Percentiles rank a stretch among this genome's conserved stretches.
Evolutionary conservation across 2,329 filamentous ascomycete genomes (phyloP).

Genomic region (Phyllosticta citrichinensis): DNA sequence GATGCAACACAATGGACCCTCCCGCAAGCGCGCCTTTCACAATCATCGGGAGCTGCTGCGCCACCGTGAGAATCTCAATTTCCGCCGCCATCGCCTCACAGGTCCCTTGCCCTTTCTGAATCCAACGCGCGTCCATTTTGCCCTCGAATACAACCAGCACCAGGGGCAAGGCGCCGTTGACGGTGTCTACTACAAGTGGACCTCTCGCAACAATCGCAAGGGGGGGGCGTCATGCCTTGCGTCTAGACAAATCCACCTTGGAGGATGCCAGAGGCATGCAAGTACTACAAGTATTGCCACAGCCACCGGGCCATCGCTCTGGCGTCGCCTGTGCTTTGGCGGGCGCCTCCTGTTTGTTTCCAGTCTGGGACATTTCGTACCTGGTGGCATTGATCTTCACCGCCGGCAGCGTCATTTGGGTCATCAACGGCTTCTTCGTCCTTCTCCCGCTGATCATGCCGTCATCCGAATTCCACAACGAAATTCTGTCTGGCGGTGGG

Average conservation of each 20-base stretch:
- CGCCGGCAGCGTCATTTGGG: constrained; percentile 36
- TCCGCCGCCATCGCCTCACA: constrained; percentile 17
- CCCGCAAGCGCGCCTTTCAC: constrained; percentile 21
- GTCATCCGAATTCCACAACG: constrained; percentile 42
- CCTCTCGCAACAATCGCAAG: constrained; percentile 35
- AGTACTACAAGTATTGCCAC: constrained; percentile 17
- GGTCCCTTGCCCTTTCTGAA: constrained; percentile 42
- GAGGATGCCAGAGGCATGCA: not conserved
- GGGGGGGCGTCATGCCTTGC: constrained; percentile 30
- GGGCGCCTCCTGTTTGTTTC: constrained; percentile 42
- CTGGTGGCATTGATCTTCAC: constrained; percentile 46
- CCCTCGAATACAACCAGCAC: constrained; percentile 8
- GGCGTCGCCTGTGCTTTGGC: constrained; percentile 29
- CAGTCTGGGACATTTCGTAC: constrained; percentile 49
- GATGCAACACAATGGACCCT: not conserved
- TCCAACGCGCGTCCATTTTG: constrained; percentile 36
- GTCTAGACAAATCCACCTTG: constrained; percentile 17
- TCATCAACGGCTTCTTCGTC: constrained; percentile 51
- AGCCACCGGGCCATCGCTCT: constrained; percentile 23
- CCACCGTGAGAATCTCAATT: constrained; percentile 14
- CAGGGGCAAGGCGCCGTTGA: not conserved
- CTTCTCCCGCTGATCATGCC: constrained; percentile 50
- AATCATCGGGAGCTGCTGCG: constrained; percentile 19
- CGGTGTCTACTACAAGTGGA: constrained; percentile 26
- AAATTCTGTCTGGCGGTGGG: constrained; percentile 46